Evolutionary conservation across 2,329 filamentous ascomycete genomes (phyloP).

Genomic region (Rasamsonia emersonii): DNA sequence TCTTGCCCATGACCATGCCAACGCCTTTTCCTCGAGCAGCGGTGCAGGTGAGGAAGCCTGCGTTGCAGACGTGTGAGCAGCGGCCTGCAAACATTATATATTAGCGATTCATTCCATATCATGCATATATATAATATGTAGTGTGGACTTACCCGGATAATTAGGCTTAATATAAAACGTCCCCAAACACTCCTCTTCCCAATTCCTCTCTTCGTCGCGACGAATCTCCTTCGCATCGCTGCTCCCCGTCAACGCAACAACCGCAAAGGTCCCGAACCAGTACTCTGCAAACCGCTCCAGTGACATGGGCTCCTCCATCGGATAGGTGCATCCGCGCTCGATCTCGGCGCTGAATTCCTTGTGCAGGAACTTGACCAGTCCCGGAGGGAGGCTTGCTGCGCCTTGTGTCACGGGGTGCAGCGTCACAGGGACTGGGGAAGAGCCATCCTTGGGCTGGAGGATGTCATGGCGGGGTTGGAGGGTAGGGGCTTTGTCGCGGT

Average conservation of each 20-base stretch:
- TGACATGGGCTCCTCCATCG: slow-evolving; percentile 27
- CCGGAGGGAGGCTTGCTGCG: slow-evolving; percentile 13
- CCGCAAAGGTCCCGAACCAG: slow-evolving; percentile 33
- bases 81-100: slow-evolving; percentile 17
- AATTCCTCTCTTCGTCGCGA: slow-evolving; percentile 20
- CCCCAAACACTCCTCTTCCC: slow-evolving; percentile 27
- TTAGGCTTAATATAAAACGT: slow-evolving; percentile 36
- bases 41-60: slow-evolving; percentile 26
- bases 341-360: slow-evolving; percentile 28
- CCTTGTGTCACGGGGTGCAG: slow-evolving; percentile 22
- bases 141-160: slow-evolving; percentile 27
- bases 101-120: neutral
- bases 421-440: slow-evolving; percentile 13
- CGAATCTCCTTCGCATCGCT: slow-evolving; percentile 10
- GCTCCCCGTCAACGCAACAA: slow-evolving; percentile 20
- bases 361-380: slow-evolving; percentile 21
- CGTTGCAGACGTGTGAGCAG: slow-evolving; percentile 33
- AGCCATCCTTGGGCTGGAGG: slow-evolving; percentile 18
- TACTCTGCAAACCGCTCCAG: slow-evolving; percentile 24
- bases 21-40: slow-evolving; percentile 26
- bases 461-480: slow-evolving; percentile 17
- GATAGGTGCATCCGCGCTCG: slow-evolving; percentile 27
- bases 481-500: slow-evolving; percentile 10
- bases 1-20: slow-evolving; percentile 27
- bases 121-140: neutral